Base-by-base conservation (phyloP, 805 yeast species). In the Candida mattraensis region DNA sequence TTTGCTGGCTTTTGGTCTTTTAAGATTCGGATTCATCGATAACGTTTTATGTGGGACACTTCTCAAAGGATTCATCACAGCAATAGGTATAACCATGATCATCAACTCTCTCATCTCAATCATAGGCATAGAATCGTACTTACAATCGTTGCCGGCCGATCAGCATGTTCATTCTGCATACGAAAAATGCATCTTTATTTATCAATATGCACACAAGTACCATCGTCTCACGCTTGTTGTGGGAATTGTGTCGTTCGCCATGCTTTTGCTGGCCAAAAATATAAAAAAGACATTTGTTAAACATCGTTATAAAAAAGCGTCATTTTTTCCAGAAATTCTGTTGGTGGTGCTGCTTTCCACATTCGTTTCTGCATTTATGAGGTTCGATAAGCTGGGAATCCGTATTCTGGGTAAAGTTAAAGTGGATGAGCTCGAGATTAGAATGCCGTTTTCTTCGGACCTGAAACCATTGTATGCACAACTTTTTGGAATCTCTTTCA, bases 11-110 rank as follows among this genome's bases (percentile, higher is more conserved):
- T 78, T 83, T 43, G 96, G 96, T 0, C 56, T 89, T 11, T 69
- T 84, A n/a, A 69, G 96, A 24, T 78, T 86, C 48, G 98, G 98
- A 0, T 89, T 81, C 54, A 64, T 88, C 30, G 95, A 87, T 50
- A 83, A 80, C 41, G 83, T 88, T 2, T 65, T 88, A 31, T 82
- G 93, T 24, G 74, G 86, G 16, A 79, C 95, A 0, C 63, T 88
- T 20, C 61, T 88, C 9, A 71, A 87, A 43, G 96, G 96, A 0
- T 88, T 88, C 51, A 76, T 88, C 25, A 79, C 87, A 9, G 93
- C 93, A 4, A 87, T 88, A 40, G 96, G 96, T 11, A 46, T 83
- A 14, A 80, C 87, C 7, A 87, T 88, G 87, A 72, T 88, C 19
- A 66, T 83, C 32, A 88, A 86, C 55, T 81, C 96, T 2, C 50